Evolutionary conservation across 768 basidiomycete species (phyloP), one percentile per base, ranked within the genome.

Genomic region (Mycena indigotica): DNA sequence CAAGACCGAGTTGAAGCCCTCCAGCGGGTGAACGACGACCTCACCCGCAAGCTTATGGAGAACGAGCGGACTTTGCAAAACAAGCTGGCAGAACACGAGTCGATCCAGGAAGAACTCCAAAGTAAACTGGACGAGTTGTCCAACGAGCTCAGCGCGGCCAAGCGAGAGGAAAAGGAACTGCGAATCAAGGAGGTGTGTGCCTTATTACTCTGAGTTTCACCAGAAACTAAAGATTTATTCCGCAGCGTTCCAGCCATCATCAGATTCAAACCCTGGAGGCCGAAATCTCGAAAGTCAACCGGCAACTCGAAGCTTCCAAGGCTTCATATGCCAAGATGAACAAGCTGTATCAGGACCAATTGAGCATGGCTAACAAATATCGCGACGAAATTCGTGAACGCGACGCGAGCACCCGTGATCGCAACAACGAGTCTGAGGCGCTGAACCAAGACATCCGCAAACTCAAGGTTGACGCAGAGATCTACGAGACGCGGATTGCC

Each of bases 81-180:
- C 39, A 85, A 85, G 62, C 77, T 94, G 15, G 71, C 72, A 12
- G 89, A 93, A 51, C 91, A 93, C 63, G 94, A 96, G 70, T 69
- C 76, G n/a, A 88, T 94, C 65, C 72, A 95, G 26, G 89, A 91
- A 63, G 90, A 93, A 57, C 82, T 91, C 72, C 87, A 95, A 66
- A 73, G 72, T 3, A 79, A 83, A 28, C 69, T 96, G 56, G 95
- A 97, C 56, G 93, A 97, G 68, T 71, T 88, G 58, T 77, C 81
- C 61, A 82, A 77, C 13, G 95, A 97, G 70, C 76, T 97, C 6
- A 86, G 78, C 15, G 81, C 88, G 5, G 87, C 89, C 4, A 91
- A 92, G 70, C 82, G 91, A 38, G 94, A 98, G 66, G 95, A 98
- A 72, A 97, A 98, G 74, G 95, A 98, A 66, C 72, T 96, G 62